Percentiles rank a stretch among this genome's conserved stretches.
These are phyloP conservation scores for Naganishia antarctica DNA, from an alignment of 768 basidiomycete species.

Conservation along the genomic window DNA sequence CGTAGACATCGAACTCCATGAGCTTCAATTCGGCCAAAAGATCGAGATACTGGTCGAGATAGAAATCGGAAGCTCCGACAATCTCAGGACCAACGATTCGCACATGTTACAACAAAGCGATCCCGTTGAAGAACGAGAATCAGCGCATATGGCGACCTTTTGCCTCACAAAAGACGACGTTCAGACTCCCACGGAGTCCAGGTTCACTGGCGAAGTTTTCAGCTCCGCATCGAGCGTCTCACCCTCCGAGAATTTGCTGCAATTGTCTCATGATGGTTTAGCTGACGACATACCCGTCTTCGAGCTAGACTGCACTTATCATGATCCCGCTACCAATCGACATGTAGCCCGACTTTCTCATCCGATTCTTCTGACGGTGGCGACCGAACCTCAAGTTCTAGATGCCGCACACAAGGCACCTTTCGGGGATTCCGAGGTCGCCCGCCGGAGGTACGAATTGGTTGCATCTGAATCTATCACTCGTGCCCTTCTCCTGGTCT, in stretches of 20 bases:
- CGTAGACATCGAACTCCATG: conserved; percentile 90
- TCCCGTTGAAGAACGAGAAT: conserved; percentile 28
- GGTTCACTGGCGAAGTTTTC: conserved; percentile 53
- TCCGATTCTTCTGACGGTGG: conserved; percentile 90
- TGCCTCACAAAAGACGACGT: not conserved
- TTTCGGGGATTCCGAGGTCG: conserved; percentile 75
- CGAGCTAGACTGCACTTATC: conserved; percentile 92
- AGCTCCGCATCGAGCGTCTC: not conserved
- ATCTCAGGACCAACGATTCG: not conserved
- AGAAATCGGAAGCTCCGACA: conserved; percentile 61
- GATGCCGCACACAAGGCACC: conserved; percentile 36
- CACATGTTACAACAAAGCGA: not conserved
- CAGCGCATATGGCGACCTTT: not conserved
- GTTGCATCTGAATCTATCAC: conserved; percentile 97
- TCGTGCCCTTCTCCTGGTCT: conserved; percentile 83
- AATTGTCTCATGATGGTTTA: conserved; percentile 83
- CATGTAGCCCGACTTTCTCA: conserved; percentile 82
- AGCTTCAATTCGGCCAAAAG: conserved; percentile 89
- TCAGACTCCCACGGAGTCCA: conserved; percentile 53
- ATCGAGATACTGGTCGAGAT: conserved; percentile 97
- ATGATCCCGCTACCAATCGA: conserved; percentile 78
- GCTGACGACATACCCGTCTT: conserved; percentile 96
- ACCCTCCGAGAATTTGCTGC: conserved; percentile 54
- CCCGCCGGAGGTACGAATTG: conserved; percentile 91
- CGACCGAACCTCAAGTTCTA: conserved; percentile 58